phyloP scores from a whole-genome alignment of 2,329 filamentous ascomycete genomes.

The Fusarium cicatricum region DNA sequence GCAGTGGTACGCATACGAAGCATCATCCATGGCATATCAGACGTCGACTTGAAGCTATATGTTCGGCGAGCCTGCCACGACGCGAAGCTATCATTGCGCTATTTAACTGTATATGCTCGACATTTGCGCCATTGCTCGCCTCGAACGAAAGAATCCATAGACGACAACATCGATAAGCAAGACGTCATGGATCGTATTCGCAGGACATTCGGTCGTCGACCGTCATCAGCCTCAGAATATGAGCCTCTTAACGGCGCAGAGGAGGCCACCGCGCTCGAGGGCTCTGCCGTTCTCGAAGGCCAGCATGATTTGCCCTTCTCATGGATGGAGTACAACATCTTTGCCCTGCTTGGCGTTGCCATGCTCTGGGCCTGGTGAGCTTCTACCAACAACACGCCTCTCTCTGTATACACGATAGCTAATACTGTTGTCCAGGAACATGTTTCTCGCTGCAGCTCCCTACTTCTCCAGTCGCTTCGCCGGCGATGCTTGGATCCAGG shows the following conservation, averaged over 20 bases:
- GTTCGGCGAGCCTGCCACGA: conserved; percentile 9
- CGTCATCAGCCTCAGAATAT: conserved; percentile 43
- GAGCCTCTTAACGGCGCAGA: conserved; percentile 44
- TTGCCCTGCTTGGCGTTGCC: conserved; percentile 83
- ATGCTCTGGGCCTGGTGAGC: conserved; percentile 97
- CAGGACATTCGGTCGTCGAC: conserved; percentile 34
- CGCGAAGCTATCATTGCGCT: neutral
- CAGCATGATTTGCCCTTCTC: conserved; percentile 70
- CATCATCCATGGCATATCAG: conserved; percentile 18
- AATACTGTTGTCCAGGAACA: conserved; percentile 72
- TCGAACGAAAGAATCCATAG: neutral
- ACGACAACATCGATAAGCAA: neutral
- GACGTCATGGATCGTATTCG: conserved; percentile 42
- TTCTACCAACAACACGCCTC: neutral
- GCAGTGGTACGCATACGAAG: conserved; percentile 2
- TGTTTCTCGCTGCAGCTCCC: conserved; percentile 94
- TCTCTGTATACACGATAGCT: conserved; percentile 1
- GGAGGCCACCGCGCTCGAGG: conserved; percentile 40
- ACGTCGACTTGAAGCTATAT: conserved; percentile 9
- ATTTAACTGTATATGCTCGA: neutral
- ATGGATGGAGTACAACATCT: conserved; percentile 86
- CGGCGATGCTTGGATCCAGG: conserved; percentile 72
- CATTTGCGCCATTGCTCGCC: neutral
- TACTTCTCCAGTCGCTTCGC: conserved; percentile 90
- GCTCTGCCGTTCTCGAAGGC: conserved; percentile 41